These are phyloP conservation scores for Candolleomyces eurysporus DNA, from an alignment of 768 basidiomycete genomes.

Conservation along the genomic window DNA sequence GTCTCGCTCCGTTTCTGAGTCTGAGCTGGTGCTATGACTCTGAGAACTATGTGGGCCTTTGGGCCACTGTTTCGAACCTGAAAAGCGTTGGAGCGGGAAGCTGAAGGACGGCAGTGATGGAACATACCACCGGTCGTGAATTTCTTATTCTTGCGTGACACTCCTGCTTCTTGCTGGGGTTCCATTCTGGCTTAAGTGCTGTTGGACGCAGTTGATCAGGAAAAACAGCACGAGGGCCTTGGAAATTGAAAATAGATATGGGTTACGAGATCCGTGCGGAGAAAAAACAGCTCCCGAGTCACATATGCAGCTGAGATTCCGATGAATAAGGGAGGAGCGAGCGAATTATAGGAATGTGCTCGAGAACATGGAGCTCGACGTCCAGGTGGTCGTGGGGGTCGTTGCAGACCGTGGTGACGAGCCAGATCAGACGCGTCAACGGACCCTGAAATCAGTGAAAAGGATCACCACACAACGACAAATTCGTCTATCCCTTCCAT, in stretches of 20 bases:
- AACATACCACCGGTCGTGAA: constrained; percentile 9
- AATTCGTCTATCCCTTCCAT: constrained; percentile 4
- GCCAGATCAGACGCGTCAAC: constrained; percentile 13
- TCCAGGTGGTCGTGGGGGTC: constrained; percentile 1
- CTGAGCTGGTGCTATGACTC: constrained; percentile 34
- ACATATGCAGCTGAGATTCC: background rate
- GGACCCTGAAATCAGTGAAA: background rate
- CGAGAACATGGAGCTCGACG: background rate
- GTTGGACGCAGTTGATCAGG: background rate
- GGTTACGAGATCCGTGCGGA: background rate
- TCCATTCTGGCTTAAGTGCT: background rate
- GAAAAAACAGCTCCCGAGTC: background rate
- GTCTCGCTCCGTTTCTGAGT: constrained; percentile 54
- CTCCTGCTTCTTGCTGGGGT: background rate
- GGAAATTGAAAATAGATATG: background rate
- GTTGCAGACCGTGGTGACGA: background rate
- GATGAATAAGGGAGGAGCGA: background rate
- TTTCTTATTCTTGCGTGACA: background rate
- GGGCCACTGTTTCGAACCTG: background rate
- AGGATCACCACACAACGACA: constrained; percentile 1
- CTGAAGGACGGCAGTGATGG: no score
- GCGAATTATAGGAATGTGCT: background rate
- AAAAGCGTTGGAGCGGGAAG: background rate
- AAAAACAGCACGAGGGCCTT: background rate
- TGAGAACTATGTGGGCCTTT: constrained; percentile 4